Evolutionary conservation across 176 grass and related monocot species (phyloP), one percentile per base, ranked within the genome.

Genomic region (Otatea glauca): DNA sequence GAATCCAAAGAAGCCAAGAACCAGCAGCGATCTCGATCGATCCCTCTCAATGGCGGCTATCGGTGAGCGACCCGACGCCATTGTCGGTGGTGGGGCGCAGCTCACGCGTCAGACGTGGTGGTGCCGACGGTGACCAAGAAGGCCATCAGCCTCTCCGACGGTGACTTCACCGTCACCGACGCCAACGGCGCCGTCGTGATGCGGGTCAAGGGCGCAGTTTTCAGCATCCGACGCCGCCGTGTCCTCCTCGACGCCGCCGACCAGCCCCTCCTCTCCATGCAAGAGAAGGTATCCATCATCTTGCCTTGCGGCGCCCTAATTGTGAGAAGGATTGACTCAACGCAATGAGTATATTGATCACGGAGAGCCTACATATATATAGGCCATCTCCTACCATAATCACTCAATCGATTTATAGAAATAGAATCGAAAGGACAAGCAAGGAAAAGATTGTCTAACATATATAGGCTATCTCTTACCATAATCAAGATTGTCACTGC

Each of bases 151-250:
- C 12, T 92, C 23, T 72, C 90, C 15, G 88, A 89, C 67, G 84
- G 81, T 54, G 90, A 97, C 83, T 97, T 97, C 89, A 60, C 86
- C 53, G 81, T 97, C 66, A 88, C 85, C 17, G 92, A 97, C 83
- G 79, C 42, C 75, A 94, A 97, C 76, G 94, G 89, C 41, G 78
- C 61, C 38, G 21, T 92, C n/a, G 88, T 92, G 80, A 81, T 97
- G 17, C 77, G 71, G 53, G 89, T 92, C 65, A 63, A 90, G 80
- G 94, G 90, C 63, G 39, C 64, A 17, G 3, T 91, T 87, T 69
- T 94, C 75, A 90, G 68, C 68, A 10, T 97, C 76, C 89, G 66
- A 20, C 79, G 55, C 39, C 92, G 83, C 76, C 76, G 90, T 61
- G 83, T 92, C 45, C 88, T 97, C 39, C 77, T 77, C 29, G 87